Percentiles rank a stretch among this genome's conserved stretches.
These are phyloP conservation scores for Sedum album DNA, from an alignment of 164 flowering plant genomes.

Conservation along the genomic window DNA sequence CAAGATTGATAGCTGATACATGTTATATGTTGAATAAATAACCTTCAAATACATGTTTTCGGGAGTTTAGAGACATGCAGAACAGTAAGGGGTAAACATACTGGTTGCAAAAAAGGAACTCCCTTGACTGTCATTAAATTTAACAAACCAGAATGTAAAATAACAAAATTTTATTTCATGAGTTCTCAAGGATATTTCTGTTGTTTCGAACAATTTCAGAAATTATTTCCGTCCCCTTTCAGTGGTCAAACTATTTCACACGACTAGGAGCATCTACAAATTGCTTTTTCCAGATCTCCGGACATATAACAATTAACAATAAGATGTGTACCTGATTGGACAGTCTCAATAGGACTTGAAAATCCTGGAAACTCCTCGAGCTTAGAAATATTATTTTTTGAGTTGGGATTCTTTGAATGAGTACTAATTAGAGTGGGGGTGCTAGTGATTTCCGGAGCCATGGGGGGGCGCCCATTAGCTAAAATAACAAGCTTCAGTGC, in stretches of 20 bases:
- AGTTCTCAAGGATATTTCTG: no score
- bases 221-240: no score
- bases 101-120: no score
- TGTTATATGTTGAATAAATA: no score
- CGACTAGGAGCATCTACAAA: neutral
- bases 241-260: no score
- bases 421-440: slow-evolving; percentile 20
- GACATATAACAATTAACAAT: neutral
- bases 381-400: slow-evolving; percentile 19
- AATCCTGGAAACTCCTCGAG: slow-evolving; percentile 48
- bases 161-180: no score
- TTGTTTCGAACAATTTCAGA: no score
- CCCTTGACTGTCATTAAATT: no score
- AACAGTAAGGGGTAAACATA: no score
- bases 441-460: slow-evolving; percentile 19
- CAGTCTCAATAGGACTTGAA: slow-evolving; percentile 29
- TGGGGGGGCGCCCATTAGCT: slow-evolving; percentile 29
- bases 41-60: neutral
- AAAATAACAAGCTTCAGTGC: slow-evolving; percentile 10
- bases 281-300: neutral
- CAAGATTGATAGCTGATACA: neutral
- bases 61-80: no score
- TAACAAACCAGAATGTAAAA: no score
- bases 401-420: slow-evolving; percentile 21
- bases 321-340: slow-evolving; percentile 43